Evolutionary conservation across 2,329 filamentous ascomycete genomes (phyloP), one percentile per base, ranked within the genome.

Genomic region (Neofusicoccum laricinum): DNA sequence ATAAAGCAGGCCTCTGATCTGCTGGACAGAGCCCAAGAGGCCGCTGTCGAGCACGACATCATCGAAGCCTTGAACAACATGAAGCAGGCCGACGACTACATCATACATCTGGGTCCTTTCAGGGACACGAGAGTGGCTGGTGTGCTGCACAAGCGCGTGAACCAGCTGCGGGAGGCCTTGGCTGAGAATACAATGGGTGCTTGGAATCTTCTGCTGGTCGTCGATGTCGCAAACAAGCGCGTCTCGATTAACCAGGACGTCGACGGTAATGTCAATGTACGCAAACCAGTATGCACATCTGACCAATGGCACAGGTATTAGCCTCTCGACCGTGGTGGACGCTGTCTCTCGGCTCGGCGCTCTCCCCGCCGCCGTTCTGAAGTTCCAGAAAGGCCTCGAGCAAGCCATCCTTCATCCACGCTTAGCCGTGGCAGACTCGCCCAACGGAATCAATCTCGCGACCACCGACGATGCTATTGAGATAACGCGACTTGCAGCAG

Each of bases 121-220:
- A 86, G 83, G 68, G 84, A 85, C 2, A 87, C 86, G 36, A 83
- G 88, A 36, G 85, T 86, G 2, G 83, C 88, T 72, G 85, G 84
- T 63, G 78, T 96, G 25, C 78, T 97, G 3, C 83, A 88, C 66
- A 76, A 86, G 49, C 85, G 89, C 67, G 84, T 86, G 1, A 86
- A 86, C 30, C 86, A 88, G 70, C 79, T 96, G 64, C 88, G 88
- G 67, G 82, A 84, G 2, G 82, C 85, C 19, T 84, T 95, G 21
- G 84, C 88, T 64, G 85, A 89, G 45, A 85, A 86, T 8, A 84
- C 95, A 43, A 84, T 86, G 48, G 81, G 82, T 63, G 84, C 88
- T n/a, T 97, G 93, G 92, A 85, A 85, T 65, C 80, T 83, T 0
- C 79, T 94, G 48, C 79, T 96, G 12, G 77, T 81, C 1, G 77